A percentile compares a stretch with the other conserved stretches of the same genome.
These are phyloP conservation scores for Nicotiana otophora DNA, from an alignment of 257 asterid species.

Conservation along the genomic window DNA sequence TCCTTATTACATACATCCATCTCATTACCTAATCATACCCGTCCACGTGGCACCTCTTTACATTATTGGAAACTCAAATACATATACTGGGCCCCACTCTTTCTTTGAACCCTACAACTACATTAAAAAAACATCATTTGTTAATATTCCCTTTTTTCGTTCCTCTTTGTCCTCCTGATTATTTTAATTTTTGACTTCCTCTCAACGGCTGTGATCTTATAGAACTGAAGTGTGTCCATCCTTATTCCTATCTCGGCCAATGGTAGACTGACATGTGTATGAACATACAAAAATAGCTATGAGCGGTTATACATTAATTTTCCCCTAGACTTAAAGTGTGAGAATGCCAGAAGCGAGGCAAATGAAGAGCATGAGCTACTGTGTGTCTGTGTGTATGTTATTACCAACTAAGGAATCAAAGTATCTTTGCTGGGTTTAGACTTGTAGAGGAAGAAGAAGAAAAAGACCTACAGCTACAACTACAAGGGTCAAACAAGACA, in stretches of 20 bases:
- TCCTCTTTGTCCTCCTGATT: background rate
- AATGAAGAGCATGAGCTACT: constrained; percentile 17
- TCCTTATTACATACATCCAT: constrained; percentile 4
- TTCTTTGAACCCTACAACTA: background rate
- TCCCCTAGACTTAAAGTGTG: constrained; percentile 14
- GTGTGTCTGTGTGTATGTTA: constrained; percentile 16
- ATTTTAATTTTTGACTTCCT: background rate
- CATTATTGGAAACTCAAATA: constrained; percentile 18
- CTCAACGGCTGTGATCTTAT: background rate
- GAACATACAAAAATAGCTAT: background rate
- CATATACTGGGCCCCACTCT: constrained; percentile 18
- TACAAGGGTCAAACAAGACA: background rate
- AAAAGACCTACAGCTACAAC: background rate
- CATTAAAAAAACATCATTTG: background rate
- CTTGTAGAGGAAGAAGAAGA: background rate
- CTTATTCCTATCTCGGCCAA: background rate
- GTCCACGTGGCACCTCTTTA: constrained; percentile 24
- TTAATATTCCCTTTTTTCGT: background rate
- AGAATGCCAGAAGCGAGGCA: constrained; percentile 10
- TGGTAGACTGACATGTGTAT: constrained; percentile 1
- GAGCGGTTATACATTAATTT: background rate
- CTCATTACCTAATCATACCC: constrained; percentile 25
- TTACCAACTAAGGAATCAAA: constrained; percentile 34
- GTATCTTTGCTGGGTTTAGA: constrained; percentile 28
- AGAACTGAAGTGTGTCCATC: background rate